These are phyloP conservation scores for Colletotrichum sp. DNA, from an alignment of 2,329 filamentous ascomycete species.

Conservation along the genomic window DNA sequence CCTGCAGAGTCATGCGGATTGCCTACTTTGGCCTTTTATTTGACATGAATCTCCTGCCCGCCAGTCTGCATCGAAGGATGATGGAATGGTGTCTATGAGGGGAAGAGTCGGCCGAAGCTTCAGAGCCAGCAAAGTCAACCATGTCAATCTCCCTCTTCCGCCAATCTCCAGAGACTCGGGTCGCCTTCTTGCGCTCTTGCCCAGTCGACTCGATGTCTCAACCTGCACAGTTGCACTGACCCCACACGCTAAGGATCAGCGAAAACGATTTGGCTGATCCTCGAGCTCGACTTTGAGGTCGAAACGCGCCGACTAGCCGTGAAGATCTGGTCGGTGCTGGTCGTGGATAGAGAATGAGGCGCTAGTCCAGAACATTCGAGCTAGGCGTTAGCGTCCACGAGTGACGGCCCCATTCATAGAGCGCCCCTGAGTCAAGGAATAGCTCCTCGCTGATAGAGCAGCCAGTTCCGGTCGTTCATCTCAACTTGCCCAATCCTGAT, in stretches of 20 bases:
- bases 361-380: constrained; percentile 7
- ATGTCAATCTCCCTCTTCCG: background rate
- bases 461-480: constrained; percentile 16
- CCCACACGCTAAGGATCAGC: background rate
- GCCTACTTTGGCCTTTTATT: background rate
- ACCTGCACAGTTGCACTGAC: background rate
- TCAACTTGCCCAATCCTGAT: background rate
- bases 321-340: background rate
- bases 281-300: background rate
- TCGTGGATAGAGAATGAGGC: background rate
- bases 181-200: background rate
- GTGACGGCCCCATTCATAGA: background rate
- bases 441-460: constrained; percentile 3
- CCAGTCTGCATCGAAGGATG: background rate
- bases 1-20: background rate
- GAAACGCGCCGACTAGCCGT: background rate
- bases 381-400: background rate
- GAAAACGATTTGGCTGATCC: background rate
- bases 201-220: background rate
- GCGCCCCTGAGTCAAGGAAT: constrained; percentile 19
- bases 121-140: background rate
- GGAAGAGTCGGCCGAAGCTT: background rate
- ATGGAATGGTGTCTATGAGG: background rate
- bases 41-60: background rate
- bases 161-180: background rate